Evolutionary conservation across 2,329 filamentous ascomycete species (phyloP), one percentile per base, ranked within the genome.

Genomic region (Aspergillus sp.): DNA sequence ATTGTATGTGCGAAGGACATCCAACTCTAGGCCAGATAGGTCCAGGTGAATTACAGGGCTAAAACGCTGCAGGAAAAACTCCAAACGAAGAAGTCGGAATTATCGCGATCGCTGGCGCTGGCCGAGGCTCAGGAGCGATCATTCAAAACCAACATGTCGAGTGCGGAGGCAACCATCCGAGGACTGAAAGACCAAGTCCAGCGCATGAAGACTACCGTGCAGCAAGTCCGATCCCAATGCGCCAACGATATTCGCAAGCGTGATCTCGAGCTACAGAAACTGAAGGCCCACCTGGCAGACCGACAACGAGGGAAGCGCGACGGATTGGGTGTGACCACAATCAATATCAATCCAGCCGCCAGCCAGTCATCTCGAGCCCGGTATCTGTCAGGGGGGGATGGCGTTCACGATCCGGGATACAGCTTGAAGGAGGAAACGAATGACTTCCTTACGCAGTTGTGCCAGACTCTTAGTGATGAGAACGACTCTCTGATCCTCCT

Each of bases 221-320:
- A 89, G 31, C 93, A 98, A 74, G 89, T 95, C 2, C 87, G 93
- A 60, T 86, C 89, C 6, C 88, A 93, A 62, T 98, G 93, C 74
- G 88, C 91, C 50, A 96, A 91, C 64, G 95, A 99, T 69, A 85
- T 97, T 46, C 87, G 93, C 60, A 93, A 96, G 70, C 86, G 93
- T 43, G 95, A 99, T 70, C 82, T 91, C 45, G 90, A 96, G 74
- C 88, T 98, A 63, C 90, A 96, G 62, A 87, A 87, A 41, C 80
- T 99, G 62, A 98, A 97, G 80, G 89, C 88, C 65, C 91, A 96
- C 70, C 82, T 98, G 61, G 83, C 86, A 3, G 90, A 95, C 54
- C 69, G 85, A 82, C 47, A 84, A 86, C 62, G 86, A 83, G 64
- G 82, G 82, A 67, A 72, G 66, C 84, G 50, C 79, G 86, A 68